Conservation (phyloP, 768 basidiomycete genomes). For the Pholiota conissans region DNA sequence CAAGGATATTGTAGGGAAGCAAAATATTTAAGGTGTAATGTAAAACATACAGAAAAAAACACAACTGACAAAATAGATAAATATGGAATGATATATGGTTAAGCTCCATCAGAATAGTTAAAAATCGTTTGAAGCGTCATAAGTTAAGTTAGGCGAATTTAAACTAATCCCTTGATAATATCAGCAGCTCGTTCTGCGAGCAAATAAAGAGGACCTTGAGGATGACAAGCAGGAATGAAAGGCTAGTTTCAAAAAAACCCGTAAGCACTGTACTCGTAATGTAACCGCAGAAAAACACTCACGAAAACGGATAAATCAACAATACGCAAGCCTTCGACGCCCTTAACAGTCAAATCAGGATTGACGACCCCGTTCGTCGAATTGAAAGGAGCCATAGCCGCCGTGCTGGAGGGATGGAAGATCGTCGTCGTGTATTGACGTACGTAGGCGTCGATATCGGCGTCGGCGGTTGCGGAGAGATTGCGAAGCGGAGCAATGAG, state of each 20-base stretch:
- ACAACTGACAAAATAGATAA: no score
- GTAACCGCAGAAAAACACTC: slow-evolving; percentile 17
- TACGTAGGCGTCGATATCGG: slow-evolving; percentile 20
- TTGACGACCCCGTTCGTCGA: slow-evolving; percentile 30
- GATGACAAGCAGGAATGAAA: slow-evolving; percentile 25
- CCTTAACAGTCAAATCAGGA: slow-evolving; percentile 31
- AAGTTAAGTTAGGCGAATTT: no score
- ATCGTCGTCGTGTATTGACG: slow-evolving; percentile 16
- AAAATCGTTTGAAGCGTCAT: no score
- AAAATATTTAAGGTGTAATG: no score
- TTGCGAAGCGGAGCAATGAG: slow-evolving; percentile 19
- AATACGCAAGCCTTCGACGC: slow-evolving; percentile 28
- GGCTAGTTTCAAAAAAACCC: slow-evolving; percentile 15
- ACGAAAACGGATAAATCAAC: slow-evolving; percentile 28
- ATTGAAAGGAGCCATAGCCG: slow-evolving; percentile 22
- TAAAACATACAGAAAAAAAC: no score
- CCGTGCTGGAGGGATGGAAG: slow-evolving; percentile 29
- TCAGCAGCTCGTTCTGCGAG: slow-evolving; percentile 33
- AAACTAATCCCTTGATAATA: slow-evolving; percentile 27
- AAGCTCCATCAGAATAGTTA: no score
- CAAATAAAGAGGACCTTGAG: slow-evolving; percentile 31
- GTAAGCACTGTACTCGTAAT: slow-evolving; percentile 17
- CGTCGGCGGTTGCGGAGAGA: slow-evolving; percentile 18
- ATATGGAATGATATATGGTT: no score
- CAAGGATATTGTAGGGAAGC: no score